Percentiles rank a stretch among this genome's conserved stretches.
These are phyloP conservation scores for Cyberlindnera nakhonratchasimensis DNA, from an alignment of 805 yeast genomes.

Conservation along the genomic window DNA sequence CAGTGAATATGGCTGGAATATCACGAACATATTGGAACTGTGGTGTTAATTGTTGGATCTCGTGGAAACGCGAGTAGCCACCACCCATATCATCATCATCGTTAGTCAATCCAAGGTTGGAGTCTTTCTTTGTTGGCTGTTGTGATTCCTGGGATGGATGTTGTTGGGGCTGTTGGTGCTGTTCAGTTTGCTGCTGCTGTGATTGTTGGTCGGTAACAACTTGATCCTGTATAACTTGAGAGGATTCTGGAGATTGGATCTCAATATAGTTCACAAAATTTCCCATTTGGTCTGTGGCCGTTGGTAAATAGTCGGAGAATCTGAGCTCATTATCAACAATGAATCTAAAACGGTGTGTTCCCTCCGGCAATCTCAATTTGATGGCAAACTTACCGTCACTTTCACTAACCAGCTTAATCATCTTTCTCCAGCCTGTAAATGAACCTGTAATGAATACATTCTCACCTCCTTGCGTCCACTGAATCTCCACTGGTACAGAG, in stretches of 20 bases:
- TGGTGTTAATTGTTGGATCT: slow-evolving; percentile 39
- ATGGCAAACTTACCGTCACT: slow-evolving; percentile 56
- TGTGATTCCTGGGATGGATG: slow-evolving; percentile 18
- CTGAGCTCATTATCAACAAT: slow-evolving; percentile 92
- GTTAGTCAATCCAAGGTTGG: slow-evolving; percentile 58
- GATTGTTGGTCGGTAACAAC: slow-evolving; percentile 21
- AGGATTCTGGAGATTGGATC: slow-evolving; percentile 41
- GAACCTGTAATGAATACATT: slow-evolving; percentile 96
- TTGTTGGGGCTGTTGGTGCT: slow-evolving; percentile 26
- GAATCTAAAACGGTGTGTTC: slow-evolving; percentile 90
- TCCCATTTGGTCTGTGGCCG: slow-evolving; percentile 97
- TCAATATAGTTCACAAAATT: slow-evolving; percentile 91
- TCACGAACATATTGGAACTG: slow-evolving; percentile 50
- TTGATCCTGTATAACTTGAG: slow-evolving; percentile 33
- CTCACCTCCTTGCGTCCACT: slow-evolving; percentile 96
- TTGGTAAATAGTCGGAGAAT: slow-evolving; percentile 85
- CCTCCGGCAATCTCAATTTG: slow-evolving; percentile 76
- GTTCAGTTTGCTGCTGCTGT: slow-evolving; percentile 20
- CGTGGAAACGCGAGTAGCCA: slow-evolving; percentile 75
- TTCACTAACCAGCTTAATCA: slow-evolving; percentile 78
- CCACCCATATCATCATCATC: slow-evolving; percentile 82
- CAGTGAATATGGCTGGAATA: slow-evolving; percentile 81
- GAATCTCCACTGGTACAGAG: slow-evolving; percentile 56
- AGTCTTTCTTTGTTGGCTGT: slow-evolving; percentile 38
- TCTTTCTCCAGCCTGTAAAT: slow-evolving; percentile 96